Evolutionary conservation across 2,329 filamentous ascomycete species (phyloP), one percentile per base, ranked within the genome.

Genomic region (Kalmusia sp.): DNA sequence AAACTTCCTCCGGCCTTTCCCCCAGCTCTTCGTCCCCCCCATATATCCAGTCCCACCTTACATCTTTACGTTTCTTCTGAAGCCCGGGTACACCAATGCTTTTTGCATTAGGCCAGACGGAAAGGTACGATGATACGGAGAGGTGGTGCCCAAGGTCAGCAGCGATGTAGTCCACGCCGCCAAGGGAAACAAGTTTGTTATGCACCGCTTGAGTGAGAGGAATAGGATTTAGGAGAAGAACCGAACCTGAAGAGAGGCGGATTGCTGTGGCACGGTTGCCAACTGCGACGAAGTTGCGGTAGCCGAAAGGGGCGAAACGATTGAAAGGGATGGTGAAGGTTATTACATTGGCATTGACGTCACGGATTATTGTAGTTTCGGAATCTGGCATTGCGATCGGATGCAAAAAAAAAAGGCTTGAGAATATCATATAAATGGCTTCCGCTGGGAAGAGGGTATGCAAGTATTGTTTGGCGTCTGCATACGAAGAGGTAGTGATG

Each of bases 251-350:
- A 5, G 52, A 35, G 1, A 63, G 43, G 11, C 35, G 54, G n/a
- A 63, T 52, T 4, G 58, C 55, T 3, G 58, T 61, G 7, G 54
- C 52, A 2, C 60, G 60, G 27, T 63, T 63, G 31, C 58, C 60
- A 1, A 63, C 60, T 1, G 60, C 60, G 9, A 61, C 54, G 6
- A 63, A 63, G 1, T 57, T 54, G 33, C 60, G 54, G 12, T 53
- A 54, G 24, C 54, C 58, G 14, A 63, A 51, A 0, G 54, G 60
- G 14, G 58, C 35, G 28, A 63, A 59, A 43, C 61, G 56, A 19
- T 58, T 62, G 51, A 60, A 61, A 4, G 53, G 61, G 9, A 53
- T 45, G 21, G 43, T 51, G 52, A 64, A 63, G 6, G 55, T 59
- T 57, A 25, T 38, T 6, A 61, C 47, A 8, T 38, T 14, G 2